Percentiles rank a stretch among this genome's conserved stretches.
Conservation (phyloP, 768 basidiomycete species). For the Kwoniella heveanensis region DNA sequence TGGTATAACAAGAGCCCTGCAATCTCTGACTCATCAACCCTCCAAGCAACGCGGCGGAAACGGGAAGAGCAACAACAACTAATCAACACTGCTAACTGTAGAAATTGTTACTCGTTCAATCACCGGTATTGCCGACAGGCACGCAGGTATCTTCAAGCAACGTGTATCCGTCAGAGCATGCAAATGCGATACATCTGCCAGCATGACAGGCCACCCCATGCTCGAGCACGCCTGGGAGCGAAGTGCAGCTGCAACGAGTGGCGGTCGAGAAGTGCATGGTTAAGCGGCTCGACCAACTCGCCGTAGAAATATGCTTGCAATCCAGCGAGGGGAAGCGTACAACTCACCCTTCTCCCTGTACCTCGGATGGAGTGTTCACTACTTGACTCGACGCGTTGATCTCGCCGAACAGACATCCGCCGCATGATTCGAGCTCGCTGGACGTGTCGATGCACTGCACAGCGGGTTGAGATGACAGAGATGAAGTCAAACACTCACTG, state of each 20-base stretch:
- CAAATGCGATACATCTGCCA: background rate
- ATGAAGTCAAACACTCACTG: too few species aligned
- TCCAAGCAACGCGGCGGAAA: too few species aligned
- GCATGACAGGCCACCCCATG: background rate
- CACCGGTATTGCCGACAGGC: background rate
- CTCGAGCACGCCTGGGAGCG: background rate
- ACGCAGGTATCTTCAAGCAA: background rate
- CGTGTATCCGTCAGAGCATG: background rate
- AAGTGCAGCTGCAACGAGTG: constrained; percentile 4
- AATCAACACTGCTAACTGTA: too few species aligned
- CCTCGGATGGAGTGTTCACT: background rate
- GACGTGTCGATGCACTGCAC: constrained; percentile 9
- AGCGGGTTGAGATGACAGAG: too few species aligned
- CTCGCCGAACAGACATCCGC: constrained; percentile 6
- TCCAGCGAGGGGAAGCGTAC: too few species aligned
- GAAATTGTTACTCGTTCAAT: too few species aligned
- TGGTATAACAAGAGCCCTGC: too few species aligned
- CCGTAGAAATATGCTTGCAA: too few species aligned
- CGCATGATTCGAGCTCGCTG: constrained; percentile 8
- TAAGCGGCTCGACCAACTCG: too few species aligned
- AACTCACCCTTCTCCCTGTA: background rate
- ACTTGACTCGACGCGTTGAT: background rate
- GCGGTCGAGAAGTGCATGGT: too few species aligned
- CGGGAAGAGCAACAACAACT: too few species aligned
- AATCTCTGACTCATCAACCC: too few species aligned